phyloP scores from a whole-genome alignment of 2,329 filamentous ascomycete genomes.

The Penicillium aurantiogriseum region DNA sequence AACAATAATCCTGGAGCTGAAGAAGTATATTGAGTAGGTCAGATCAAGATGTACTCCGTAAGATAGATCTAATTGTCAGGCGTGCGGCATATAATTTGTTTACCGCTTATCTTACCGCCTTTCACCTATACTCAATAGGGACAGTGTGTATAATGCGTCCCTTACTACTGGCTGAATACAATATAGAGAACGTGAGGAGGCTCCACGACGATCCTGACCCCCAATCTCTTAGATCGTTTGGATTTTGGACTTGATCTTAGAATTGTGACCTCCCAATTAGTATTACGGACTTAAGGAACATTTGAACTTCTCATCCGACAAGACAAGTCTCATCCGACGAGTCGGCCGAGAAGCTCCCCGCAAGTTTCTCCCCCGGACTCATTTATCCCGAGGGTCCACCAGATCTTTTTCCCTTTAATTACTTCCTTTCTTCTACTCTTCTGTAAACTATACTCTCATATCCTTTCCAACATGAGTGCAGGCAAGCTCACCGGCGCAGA shows the following conservation, averaged over 20 bases:
- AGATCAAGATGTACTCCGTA: too few species aligned
- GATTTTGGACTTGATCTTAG: background rate
- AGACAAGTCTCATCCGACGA: constrained; percentile 6
- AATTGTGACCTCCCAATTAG: background rate
- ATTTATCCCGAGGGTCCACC: constrained; percentile 26
- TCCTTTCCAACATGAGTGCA: constrained; percentile 21
- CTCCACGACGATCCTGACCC: background rate
- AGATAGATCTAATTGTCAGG: too few species aligned
- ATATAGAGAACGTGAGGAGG: background rate
- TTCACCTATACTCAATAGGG: too few species aligned
- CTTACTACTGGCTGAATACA: constrained; percentile 1
- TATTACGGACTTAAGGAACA: background rate
- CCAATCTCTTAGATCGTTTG: background rate
- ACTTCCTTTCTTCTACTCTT: constrained; percentile 2
- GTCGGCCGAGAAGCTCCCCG: constrained; percentile 28
- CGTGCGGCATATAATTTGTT: too few species aligned
- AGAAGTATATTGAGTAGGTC: too few species aligned
- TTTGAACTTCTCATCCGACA: background rate
- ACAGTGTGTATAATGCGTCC: background rate
- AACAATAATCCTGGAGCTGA: too few species aligned
- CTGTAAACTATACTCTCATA: constrained; percentile 1
- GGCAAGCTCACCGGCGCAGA: constrained; percentile 53
- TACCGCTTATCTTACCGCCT: too few species aligned
- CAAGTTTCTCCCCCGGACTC: constrained; percentile 25
- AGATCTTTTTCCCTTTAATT: constrained; percentile 5